Evolutionary conservation across 768 basidiomycete genomes (phyloP), one percentile per base, ranked within the genome.

Genomic region (Tricholoma furcatifolium): DNA sequence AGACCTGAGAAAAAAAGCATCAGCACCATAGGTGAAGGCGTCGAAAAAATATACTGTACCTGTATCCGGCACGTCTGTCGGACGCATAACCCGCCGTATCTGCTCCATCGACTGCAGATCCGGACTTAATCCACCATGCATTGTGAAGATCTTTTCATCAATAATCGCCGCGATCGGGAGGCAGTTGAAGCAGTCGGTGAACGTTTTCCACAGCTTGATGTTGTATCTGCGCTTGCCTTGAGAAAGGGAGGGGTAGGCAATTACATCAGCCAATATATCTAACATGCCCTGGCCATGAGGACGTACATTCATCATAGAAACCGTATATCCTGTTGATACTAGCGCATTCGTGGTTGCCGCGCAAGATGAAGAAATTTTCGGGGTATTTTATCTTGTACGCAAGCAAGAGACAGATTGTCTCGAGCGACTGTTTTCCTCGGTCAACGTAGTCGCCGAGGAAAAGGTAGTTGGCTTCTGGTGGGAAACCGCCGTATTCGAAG

Each of bases 301-400:
- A 12, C 83, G 92, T 64, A 96, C 96, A 98, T 82, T 99, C 96
- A 70, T 99, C 96, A 74, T 99, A 99, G 76, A 99, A 99, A 53
- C 96, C 96, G 73, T 99, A 99, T 74, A 99, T 98, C 70, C 96
- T 82, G 79, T 98, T 99, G 78, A 99, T 98, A 71, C 92, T 93
- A 60, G 96, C 96, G 68, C 96, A 97, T 74, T 99, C 96, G 73
- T 99, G 96, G 76, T 99, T 99, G 62, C 96, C 96, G 64, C 96
- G 80, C 57, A 99, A 83, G 70, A 99, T 95, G 79, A 99, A 99
- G 78, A 99, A 99, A 80, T 99, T 99, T 84, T 99, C 96, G 47
- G 96, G 96, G 79, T 98, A 99, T 82, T 98, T 99, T 81, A 96
- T 96, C 83, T 99, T 99, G 89, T 99, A 99, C 42, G 96, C 95